Conservation (phyloP, 208 protist genomes). For the Acanthamoeba sp. region DNA sequence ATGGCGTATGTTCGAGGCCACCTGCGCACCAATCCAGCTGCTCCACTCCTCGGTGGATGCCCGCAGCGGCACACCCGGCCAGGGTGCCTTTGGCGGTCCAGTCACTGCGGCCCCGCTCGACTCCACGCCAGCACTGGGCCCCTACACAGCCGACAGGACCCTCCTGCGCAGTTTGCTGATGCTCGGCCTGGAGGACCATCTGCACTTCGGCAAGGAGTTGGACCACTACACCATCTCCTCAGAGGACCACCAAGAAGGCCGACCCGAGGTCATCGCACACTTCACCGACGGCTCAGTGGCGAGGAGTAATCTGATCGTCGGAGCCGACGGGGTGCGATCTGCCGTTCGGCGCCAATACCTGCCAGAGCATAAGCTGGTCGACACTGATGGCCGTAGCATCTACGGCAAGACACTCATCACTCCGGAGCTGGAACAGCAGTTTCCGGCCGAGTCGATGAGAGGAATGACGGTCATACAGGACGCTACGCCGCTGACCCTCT, state of each 20-base stretch:
- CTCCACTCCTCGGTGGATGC: neutral
- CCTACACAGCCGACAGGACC: neutral
- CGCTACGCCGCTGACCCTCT: neutral
- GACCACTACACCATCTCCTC: neutral
- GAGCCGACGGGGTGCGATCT: neutral
- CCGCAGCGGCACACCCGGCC: no score
- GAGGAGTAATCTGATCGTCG: neutral
- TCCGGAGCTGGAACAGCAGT: neutral
- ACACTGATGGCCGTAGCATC: neutral
- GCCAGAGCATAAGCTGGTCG: neutral
- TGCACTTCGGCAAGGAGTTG: neutral
- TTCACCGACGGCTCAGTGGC: neutral
- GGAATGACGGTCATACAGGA: neutral
- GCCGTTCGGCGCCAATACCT: neutral
- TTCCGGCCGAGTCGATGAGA: neutral
- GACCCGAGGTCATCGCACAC: neutral
- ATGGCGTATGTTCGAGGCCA: neutral
- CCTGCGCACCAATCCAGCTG: neutral
- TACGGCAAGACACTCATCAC: conserved; percentile 2
- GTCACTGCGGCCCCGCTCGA: neutral
- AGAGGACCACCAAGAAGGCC: neutral
- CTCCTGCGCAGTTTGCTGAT: neutral
- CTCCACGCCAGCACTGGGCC: neutral
- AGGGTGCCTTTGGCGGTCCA: neutral
- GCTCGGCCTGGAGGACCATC: neutral